Percentiles rank a stretch among this genome's conserved stretches.
Evolutionary conservation across 192 early-diverging fungal genomes (phyloP).

Genomic region (Coemansia sp.): DNA sequence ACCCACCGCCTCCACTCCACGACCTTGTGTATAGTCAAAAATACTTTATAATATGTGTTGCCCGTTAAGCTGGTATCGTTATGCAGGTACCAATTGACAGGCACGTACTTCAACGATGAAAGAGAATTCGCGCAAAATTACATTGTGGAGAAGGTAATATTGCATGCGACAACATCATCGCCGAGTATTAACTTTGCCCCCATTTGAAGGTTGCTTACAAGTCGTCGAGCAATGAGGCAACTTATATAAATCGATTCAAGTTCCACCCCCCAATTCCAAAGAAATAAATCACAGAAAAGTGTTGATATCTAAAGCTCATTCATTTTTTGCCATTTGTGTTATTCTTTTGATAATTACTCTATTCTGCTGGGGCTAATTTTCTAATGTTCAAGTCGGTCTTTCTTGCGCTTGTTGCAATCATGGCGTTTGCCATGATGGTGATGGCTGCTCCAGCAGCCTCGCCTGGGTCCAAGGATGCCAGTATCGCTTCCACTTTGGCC

Average conservation of each 20-base stretch:
- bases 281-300: neutral
- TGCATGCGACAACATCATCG: neutral
- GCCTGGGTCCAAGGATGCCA: conserved; percentile 7
- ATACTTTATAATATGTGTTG: neutral
- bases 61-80: neutral
- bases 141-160: neutral
- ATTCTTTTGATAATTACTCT: neutral
- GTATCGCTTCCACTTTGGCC: neutral
- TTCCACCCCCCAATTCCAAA: neutral
- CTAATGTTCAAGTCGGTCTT: conserved; percentile 34
- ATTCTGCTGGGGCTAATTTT: neutral
- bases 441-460: conserved; percentile 31
- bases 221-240: neutral
- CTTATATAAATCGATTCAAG: neutral
- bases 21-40: neutral
- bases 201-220: neutral
- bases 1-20: neutral
- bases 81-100: neutral
- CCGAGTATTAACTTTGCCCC: neutral
- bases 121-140: neutral
- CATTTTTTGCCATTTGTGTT: neutral
- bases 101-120: no score
- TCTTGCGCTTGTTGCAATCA: conserved; percentile 35
- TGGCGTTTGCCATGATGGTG: conserved; percentile 45
- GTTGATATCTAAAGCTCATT: neutral